Percentiles rank a stretch among this genome's conserved stretches.
These are phyloP conservation scores for Xylaria arbuscula DNA, from an alignment of 2,329 filamentous ascomycete genomes.

Conservation along the genomic window DNA sequence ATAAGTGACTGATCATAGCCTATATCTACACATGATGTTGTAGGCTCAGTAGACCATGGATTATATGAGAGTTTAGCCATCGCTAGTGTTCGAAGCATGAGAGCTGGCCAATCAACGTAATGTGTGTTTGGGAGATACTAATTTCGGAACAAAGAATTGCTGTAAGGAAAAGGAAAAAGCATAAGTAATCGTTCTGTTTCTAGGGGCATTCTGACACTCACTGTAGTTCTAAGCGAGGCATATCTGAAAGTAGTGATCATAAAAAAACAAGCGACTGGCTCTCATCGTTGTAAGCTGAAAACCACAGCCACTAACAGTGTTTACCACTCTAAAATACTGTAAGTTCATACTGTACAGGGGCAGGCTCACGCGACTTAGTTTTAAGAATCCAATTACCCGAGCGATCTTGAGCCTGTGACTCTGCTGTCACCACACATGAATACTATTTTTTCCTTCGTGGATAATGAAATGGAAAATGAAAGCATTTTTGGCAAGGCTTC, in stretches of 20 bases:
- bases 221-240: background rate
- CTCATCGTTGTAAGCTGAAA: constrained; percentile 1
- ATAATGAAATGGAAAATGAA: constrained; percentile 22
- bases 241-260: background rate
- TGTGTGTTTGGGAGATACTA: background rate
- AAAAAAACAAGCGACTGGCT: background rate
- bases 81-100: background rate
- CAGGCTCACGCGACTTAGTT: constrained; percentile 12
- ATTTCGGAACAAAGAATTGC: background rate
- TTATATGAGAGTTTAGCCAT: background rate
- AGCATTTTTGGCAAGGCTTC: constrained; percentile 34
- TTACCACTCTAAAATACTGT: background rate
- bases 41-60: background rate
- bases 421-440: background rate
- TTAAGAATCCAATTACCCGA: constrained; percentile 3
- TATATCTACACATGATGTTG: background rate
- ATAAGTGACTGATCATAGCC: background rate
- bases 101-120: background rate
- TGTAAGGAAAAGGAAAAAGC: background rate
- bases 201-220: background rate
- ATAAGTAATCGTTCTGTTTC: background rate
- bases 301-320: constrained; percentile 20
- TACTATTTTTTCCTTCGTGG: background rate
- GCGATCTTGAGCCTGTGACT: constrained; percentile 5
- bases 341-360: constrained; percentile 7